These are phyloP conservation scores for Trichoderma citrinoviride DNA, from an alignment of 2,329 filamentous ascomycete species.

Conservation along the genomic window DNA sequence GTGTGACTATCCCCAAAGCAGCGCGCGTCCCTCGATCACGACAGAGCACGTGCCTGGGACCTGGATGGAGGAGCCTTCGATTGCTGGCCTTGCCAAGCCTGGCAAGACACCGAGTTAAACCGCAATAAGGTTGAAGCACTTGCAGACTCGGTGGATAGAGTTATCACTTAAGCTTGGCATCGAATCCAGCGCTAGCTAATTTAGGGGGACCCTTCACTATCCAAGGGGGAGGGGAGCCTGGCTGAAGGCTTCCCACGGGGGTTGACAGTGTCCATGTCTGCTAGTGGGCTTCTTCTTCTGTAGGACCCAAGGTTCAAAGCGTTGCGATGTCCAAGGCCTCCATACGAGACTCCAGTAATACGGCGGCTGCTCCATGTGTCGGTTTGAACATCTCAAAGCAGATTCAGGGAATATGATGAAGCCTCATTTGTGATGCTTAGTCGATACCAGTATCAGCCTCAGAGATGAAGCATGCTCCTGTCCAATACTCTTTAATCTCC, in stretches of 20 bases:
- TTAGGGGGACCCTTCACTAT: not conserved
- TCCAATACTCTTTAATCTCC: not conserved
- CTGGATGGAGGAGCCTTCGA: not conserved
- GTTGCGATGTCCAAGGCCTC: not conserved
- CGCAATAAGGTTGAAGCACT: slow-evolving; percentile 17
- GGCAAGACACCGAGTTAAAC: slow-evolving; percentile 12
- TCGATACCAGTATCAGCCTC: too few relatives aligned
- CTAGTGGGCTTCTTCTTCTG: not conserved
- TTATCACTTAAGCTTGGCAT: slow-evolving; percentile 21
- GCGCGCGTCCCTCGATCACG: not conserved
- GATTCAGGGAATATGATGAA: too few relatives aligned
- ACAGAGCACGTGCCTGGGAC: slow-evolving; percentile 16
- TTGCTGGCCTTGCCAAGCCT: slow-evolving; percentile 6
- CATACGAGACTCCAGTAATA: not conserved
- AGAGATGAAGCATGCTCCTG: not conserved
- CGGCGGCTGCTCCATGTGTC: too few relatives aligned
- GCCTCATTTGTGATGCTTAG: too few relatives aligned
- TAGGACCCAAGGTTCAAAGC: not conserved
- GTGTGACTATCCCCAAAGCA: not conserved
- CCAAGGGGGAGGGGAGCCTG: not conserved
- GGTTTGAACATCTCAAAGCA: too few relatives aligned
- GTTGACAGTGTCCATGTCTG: too few relatives aligned
- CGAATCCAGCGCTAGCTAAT: slow-evolving; percentile 1
- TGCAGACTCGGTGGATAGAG: not conserved
- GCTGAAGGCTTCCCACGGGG: not conserved